Base-by-base conservation (phyloP, 192 early-diverging fungal species). In the Coemansia sp. region DNA sequence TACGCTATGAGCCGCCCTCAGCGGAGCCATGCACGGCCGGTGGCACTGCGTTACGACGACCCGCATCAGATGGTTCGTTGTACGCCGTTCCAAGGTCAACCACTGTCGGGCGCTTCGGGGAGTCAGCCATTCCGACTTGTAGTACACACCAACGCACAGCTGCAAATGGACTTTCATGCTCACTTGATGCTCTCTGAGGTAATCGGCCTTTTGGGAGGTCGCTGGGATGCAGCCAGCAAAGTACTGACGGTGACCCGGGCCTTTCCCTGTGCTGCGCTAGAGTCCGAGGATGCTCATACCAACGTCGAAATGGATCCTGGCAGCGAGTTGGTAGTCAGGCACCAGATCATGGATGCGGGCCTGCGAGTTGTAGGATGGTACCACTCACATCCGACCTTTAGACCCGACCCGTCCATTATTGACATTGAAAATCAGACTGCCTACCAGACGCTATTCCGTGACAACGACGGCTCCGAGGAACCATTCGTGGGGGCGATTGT, bases 401-500 rank as follows among this genome's bases (percentile, higher is more conserved):
- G 84, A 3, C 94, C 95, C 5, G 90, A 94, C 50, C 95, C 95
- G 30, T 92, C 90, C 35, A 76, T 90, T n/a, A 88, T 95, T 29
- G 95, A 97, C 71, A 86, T 96, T 67, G 87, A 93, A 63, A 97
- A 95, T 69, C 95, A 97, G 75, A 85, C 85, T 5, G 90, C 88
- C 13, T 94, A 97, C 53, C 95, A 97, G 74, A 76, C 72, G 35
- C 84, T 94, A 10, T 95, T 92, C 69, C 79, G 88, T 41, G 87
- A 92, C 49, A 85, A 73, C 52, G 69, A 64, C 53, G 78, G 75
- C 80, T 24, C 69, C 22, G 44, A 82, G 62, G 72, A 83, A 62
- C 94, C 94, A 1, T 96, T 96, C 87, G 90, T 96, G 1, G 94
- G 94, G 15, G 94, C 92, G 3, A 96, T 96, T 65, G 88, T 95